Base-by-base conservation (phyloP, 2,329 filamentous ascomycete species). In the Byssothecium circinans region DNA sequence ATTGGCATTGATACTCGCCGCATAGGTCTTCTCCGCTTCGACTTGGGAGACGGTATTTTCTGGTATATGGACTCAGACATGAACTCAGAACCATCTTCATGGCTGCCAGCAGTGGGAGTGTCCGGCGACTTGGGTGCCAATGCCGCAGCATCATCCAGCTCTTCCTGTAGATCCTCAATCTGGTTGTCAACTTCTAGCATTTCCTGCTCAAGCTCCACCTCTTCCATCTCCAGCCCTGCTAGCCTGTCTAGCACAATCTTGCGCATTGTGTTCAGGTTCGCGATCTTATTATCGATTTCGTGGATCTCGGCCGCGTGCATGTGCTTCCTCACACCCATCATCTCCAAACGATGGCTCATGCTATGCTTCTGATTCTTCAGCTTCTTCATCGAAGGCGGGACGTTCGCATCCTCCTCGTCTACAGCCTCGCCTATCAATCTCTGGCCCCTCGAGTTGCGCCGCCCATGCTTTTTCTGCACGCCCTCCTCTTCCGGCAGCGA, bases 21-120 rank as follows among this genome's bases (percentile, higher is more conserved):
- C 52, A 81, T 80, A 32, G 80, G 82, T 67, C 64, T 70, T 68
- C 83, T 80, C 43, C 77, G 77, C 55, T 78, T 74, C 19, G 78
- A 76, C 54, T 78, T 81, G 7, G 81, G 77, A 6, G 67, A 65
- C 0, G 91, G 89, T 8, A 99, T 76, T 72, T 96, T 96, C 58
- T 95, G 88, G 70, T 97, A 99, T 59, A 99, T 89, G 11, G 91
- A 96, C 70, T 96, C 90, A 2, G 94, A 96, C 94, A 97, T 97
- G 76, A 97, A 99, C 1, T 81, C 81, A 37, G 61, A 52, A 46
- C 74, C 76, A 60, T 87, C 72, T 66, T 87, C 73, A 56, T 80
- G 50, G 73, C n/a, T n/a, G n/a, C 79, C 74, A 72, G 81, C 68
- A 17, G 65, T 66, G 14, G 64, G 60, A 17, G 70, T 64, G 12